phyloP scores from a whole-genome alignment of 2,329 filamentous ascomycete species.

The Colletotrichum liaoningense region DNA sequence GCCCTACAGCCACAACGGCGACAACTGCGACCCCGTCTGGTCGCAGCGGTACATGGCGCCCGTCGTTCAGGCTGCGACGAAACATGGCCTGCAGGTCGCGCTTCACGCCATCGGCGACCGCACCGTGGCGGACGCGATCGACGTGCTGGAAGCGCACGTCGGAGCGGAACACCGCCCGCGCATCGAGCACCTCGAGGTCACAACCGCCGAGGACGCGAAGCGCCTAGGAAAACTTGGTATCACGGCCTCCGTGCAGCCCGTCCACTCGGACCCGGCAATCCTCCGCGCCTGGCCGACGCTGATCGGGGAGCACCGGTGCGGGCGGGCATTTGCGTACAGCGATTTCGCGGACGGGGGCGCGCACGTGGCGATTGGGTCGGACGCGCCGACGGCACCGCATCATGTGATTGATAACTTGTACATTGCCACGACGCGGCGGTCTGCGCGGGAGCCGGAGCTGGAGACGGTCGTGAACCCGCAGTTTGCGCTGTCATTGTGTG shows the following conservation, averaged over 20 bases:
- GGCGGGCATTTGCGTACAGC: conserved; percentile 71
- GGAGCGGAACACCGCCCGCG: conserved; percentile 64
- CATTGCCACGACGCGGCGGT: conserved; percentile 67
- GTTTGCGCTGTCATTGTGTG: conserved; percentile 64
- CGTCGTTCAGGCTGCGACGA: conserved; percentile 57
- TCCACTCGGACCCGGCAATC: conserved; percentile 71
- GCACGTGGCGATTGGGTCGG: conserved; percentile 66
- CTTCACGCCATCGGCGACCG: conserved; percentile 75
- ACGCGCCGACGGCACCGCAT: conserved; percentile 70
- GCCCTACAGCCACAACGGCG: conserved; percentile 60
- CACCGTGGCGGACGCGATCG: conserved; percentile 67
- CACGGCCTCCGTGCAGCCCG: conserved; percentile 68
- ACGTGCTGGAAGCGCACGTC: conserved; percentile 60
- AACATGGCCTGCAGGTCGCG: conserved; percentile 66
- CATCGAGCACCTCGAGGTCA: conserved; percentile 74
- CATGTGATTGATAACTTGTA: conserved; percentile 67
- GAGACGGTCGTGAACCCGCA: conserved; percentile 61
- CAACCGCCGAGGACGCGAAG: conserved; percentile 63
- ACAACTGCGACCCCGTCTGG: conserved; percentile 66
- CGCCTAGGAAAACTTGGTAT: conserved; percentile 70
- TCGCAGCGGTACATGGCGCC: conserved; percentile 60
- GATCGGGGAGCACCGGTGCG: conserved; percentile 64
- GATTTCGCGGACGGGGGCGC: conserved; percentile 69
- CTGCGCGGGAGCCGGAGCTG: conserved; percentile 51
- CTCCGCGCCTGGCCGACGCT: conserved; percentile 70